Conservation (phyloP, 257 asterid genomes). For the Gentiana macrophylla region DNA sequence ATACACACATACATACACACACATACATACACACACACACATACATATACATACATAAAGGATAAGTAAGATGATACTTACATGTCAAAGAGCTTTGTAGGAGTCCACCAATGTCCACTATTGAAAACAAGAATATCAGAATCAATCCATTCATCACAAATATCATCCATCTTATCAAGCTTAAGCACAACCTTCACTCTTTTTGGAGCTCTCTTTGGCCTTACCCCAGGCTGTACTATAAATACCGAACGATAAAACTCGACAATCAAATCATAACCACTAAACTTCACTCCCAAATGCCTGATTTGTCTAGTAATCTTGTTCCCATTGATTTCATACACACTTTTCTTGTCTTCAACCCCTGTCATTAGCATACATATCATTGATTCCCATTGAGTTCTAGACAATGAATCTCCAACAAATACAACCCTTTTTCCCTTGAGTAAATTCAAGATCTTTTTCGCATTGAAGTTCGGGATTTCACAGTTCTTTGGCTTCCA, state of each 20-base stretch:
- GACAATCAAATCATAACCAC: slow-evolving; percentile 35
- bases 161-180: slow-evolving; percentile 67
- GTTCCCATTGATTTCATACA: slow-evolving; percentile 67
- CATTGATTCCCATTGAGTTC: slow-evolving; percentile 97
- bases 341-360: slow-evolving; percentile 56
- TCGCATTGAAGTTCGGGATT: slow-evolving; percentile 52
- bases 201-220: slow-evolving; percentile 71
- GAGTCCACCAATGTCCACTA: slow-evolving; percentile 96
- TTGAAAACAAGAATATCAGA: slow-evolving; percentile 77
- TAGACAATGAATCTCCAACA: slow-evolving; percentile 86
- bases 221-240: slow-evolving; percentile 62
- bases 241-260: slow-evolving; percentile 88
- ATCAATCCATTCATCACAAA: slow-evolving; percentile 63
- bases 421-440: slow-evolving; percentile 79
- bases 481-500: slow-evolving; percentile 76
- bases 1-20: too few species aligned
- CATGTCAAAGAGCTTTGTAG: slow-evolving; percentile 71
- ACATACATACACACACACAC: too few species aligned
- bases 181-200: slow-evolving; percentile 58
- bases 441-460: slow-evolving; percentile 45
- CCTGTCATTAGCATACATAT: slow-evolving; percentile 84
- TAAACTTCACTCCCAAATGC: slow-evolving; percentile 58
- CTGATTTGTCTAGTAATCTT: slow-evolving; percentile 71
- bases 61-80: slow-evolving; percentile 22
- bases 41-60: too few species aligned